Base-by-base conservation (phyloP, 306 rosid genomes). In the Citrullus amarus region DNA sequence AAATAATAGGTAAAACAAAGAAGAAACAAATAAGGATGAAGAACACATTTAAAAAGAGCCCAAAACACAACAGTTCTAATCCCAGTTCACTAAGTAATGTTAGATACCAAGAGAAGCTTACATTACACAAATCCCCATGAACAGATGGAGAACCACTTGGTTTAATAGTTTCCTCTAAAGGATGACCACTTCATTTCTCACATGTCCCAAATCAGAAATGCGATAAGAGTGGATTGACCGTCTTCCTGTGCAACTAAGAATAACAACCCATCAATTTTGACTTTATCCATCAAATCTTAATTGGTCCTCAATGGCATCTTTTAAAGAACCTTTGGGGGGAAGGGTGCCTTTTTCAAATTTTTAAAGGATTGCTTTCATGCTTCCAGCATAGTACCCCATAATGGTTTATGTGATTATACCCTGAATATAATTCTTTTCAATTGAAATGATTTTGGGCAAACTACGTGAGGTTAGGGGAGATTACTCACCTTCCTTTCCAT, bases 201-300 rank as follows among this genome's bases (percentile, higher is more conserved):
- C 53, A 67, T 39, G 32, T 67, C 53, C 74, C 32, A n/a, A 39
- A 67, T 39, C 51, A 67, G 28, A 66, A 67, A 67, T 41, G 53
- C 32, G 12, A 67, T 39, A 67, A 18, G 74, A 39, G 43, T 68
- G 79, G 85, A 81, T 62, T 79, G 44, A 82, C 80, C 76, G 86
- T 83, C 91, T 67, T 38, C 73, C 73, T 18, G 34, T 39, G 50
- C 74, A 67, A 67, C 74, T 67, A 51, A 67, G 43, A 39, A 41
- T n/a, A 67, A 10, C 51, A 67, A 39, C 51, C 51, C 30, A 39
- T 66, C 73, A 66, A 66, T 66, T 38, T 9, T 17, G 71, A 17
- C 2, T 16, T 65, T 43, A 65, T 65, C 30, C 30, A 38, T 66
- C 32, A 9, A 18, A 39, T 39, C 51, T 18, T 5, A 16, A 9